A percentile compares a stretch with the other conserved stretches of the same genome.
These are phyloP conservation scores for Fallopia convolvulus DNA, from an alignment of 148 eudicot genomes.

Conservation along the genomic window DNA sequence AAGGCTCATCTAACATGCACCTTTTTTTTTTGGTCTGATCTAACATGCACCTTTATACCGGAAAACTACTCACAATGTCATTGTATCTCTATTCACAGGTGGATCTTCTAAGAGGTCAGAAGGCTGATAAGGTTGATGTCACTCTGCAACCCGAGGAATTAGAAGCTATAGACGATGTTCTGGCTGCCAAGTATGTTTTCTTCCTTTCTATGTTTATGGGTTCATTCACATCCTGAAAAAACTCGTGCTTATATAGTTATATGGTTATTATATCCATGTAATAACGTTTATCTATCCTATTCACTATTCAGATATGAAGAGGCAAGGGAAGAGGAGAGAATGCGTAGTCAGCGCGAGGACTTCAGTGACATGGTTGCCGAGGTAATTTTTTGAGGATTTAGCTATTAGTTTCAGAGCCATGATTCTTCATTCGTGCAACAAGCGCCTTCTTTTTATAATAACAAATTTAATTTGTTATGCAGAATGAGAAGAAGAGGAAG, in stretches of 20 bases:
- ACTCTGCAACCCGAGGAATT: constrained; percentile 77
- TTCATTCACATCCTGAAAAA: neutral
- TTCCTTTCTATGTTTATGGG: neutral
- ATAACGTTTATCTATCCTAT: neutral
- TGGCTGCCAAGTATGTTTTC: constrained; percentile 66
- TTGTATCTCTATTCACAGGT: constrained; percentile 38
- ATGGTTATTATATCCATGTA: constrained; percentile 17
- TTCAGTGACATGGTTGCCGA: constrained; percentile 99
- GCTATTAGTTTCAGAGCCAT: no score
- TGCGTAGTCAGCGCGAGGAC: constrained; percentile 80
- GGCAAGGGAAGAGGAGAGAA: constrained; percentile 92
- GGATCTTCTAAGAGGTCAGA: constrained; percentile 88
- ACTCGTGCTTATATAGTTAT: neutral
- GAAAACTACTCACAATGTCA: neutral
- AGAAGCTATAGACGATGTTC: constrained; percentile 75
- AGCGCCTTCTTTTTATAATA: neutral
- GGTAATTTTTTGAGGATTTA: constrained; percentile 27
- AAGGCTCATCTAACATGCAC: neutral
- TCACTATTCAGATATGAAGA: constrained; percentile 80
- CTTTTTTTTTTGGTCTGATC: no score
- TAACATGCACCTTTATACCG: neutral
- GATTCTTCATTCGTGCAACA: neutral
- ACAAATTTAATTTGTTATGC: constrained; percentile 12
- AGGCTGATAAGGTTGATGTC: constrained; percentile 81
- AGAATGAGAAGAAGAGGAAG: constrained; percentile 84